Conservation (phyloP, 495 filamentous ascomycete species). For the Aspergillus saccharolyticus region DNA sequence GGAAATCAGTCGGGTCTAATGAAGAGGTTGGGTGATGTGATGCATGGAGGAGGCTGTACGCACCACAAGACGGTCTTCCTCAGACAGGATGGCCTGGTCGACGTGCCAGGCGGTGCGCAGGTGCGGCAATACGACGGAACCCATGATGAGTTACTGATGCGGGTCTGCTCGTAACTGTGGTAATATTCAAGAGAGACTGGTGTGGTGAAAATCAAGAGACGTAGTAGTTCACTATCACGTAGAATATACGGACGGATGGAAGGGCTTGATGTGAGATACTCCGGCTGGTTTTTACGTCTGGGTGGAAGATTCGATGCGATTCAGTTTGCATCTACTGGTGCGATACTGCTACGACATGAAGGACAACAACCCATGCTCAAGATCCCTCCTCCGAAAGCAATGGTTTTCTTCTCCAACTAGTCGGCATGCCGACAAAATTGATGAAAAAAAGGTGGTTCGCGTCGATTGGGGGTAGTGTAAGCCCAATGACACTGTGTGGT, state of each 20-base stretch:
- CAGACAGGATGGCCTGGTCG: constrained; percentile 86
- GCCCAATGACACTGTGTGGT: constrained; percentile 76
- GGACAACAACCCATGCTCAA: too few relatives aligned
- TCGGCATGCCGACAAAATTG: constrained; percentile 52
- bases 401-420: constrained; percentile 58
- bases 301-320: background rate
- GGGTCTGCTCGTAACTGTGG: background rate
- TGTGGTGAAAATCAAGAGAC: background rate
- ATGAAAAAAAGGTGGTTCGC: constrained; percentile 70
- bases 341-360: too few relatives aligned
- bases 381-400: too few relatives aligned
- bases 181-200: background rate
- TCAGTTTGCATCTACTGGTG: background rate
- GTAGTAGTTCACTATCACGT: too few relatives aligned
- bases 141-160: constrained; percentile 51
- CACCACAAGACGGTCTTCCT: constrained; percentile 94
- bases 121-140: constrained; percentile 91
- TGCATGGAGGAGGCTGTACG: background rate
- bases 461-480: constrained; percentile 83
- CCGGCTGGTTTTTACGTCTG: background rate
- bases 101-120: constrained; percentile 93
- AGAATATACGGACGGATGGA: background rate
- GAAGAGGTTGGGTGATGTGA: background rate
- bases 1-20: background rate
- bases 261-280: background rate